These are phyloP conservation scores for Pseudogymnoascus pannorum DNA, from an alignment of 2,329 filamentous ascomycete species.

Conservation along the genomic window DNA sequence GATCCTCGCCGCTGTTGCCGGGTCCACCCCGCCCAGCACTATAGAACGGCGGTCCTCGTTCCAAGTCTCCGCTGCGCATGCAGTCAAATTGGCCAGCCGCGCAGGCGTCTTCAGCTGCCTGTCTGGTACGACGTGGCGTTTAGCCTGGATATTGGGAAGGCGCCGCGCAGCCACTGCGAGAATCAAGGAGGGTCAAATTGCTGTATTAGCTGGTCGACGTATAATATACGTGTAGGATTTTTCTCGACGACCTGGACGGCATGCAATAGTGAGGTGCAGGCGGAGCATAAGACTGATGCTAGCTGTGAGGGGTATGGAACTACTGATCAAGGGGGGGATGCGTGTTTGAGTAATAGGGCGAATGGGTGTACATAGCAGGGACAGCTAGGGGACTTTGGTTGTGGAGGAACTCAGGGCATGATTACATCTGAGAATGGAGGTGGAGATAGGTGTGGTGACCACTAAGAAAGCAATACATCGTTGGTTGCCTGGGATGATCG, in stretches of 20 bases:
- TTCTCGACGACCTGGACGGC: not conserved
- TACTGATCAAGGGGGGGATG: not conserved
- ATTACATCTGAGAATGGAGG: not conserved
- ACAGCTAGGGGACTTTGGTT: not conserved
- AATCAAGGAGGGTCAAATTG: not conserved
- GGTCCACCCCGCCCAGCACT: not conserved
- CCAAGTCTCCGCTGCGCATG: not conserved
- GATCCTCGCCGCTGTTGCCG: not conserved
- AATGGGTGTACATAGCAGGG: not conserved
- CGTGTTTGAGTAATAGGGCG: not conserved
- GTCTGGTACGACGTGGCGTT: not conserved
- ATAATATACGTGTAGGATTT: not conserved
- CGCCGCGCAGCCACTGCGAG: not conserved
- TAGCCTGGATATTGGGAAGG: not conserved
- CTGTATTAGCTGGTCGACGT: not conserved
- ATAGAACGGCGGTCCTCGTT: not conserved
- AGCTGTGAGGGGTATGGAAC: not conserved
- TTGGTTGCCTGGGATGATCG: too few species aligned
- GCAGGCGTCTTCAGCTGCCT: not conserved
- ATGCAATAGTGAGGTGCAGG: not conserved
- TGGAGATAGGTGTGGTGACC: too few species aligned
- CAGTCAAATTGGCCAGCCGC: not conserved
- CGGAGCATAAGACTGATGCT: not conserved
- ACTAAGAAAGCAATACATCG: too few species aligned
- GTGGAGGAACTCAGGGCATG: not conserved